Conservation (phyloP, 257 asterid genomes). For the Gentiana straminea region DNA sequence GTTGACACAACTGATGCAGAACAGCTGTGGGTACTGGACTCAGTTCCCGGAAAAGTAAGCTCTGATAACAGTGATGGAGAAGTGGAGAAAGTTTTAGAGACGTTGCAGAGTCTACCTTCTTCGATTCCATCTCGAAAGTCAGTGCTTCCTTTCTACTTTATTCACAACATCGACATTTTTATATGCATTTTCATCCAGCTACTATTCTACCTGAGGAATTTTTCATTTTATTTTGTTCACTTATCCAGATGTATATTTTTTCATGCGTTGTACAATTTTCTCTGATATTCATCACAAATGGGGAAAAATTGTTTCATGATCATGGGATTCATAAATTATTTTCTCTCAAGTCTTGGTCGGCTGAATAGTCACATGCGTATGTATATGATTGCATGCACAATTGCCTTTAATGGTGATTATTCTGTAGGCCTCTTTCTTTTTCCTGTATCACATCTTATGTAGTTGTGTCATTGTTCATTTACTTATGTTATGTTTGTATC, state of each 20-base stretch:
- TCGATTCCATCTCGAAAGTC: conserved; percentile 73
- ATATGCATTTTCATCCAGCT: too few species aligned
- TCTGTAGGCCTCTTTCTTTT: neutral
- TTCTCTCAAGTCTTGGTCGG: neutral
- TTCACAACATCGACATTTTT: too few species aligned
- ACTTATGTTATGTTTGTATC: neutral
- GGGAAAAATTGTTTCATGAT: too few species aligned
- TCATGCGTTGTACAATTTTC: too few species aligned
- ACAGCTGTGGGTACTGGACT: conserved; percentile 92
- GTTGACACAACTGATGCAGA: conserved; percentile 43
- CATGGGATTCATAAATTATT: conserved; percentile 1
- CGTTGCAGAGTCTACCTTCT: conserved; percentile 60
- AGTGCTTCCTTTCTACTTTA: conserved; percentile 8
- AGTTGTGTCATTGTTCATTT: neutral
- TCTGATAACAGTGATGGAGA: conserved; percentile 56
- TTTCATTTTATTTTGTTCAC: too few species aligned
- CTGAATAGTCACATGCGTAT: neutral
- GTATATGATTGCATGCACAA: neutral
- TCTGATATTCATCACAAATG: too few species aligned
- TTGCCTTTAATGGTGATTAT: neutral
- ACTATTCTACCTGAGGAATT: too few species aligned
- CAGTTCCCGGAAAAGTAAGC: conserved; percentile 74
- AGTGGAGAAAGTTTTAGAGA: conserved; percentile 74
- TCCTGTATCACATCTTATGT: neutral
- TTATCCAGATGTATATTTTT: too few species aligned